Conservation (phyloP, 768 basidiomycete species). For the Tephrocybe sp. region DNA sequence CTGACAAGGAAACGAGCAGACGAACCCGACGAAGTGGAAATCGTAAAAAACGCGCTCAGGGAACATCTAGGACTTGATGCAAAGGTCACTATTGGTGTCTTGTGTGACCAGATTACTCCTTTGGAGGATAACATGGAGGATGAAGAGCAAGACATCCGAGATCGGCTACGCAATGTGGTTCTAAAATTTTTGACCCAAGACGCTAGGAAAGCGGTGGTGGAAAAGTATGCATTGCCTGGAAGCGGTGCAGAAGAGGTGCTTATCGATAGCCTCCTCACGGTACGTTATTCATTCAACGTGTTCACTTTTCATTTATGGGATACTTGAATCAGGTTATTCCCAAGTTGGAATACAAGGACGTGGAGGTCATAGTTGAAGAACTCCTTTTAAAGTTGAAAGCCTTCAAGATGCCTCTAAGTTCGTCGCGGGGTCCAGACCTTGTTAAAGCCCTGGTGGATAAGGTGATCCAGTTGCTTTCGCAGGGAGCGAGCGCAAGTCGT, state of each 20-base stretch:
- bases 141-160: constrained; percentile 55
- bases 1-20: constrained; percentile 33
- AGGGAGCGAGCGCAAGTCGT: constrained; percentile 18
- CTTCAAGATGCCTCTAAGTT: constrained; percentile 28
- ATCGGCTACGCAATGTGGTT: constrained; percentile 56
- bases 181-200: constrained; percentile 55
- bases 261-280: constrained; percentile 46
- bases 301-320: background rate
- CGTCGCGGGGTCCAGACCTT: constrained; percentile 34
- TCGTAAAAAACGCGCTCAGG: constrained; percentile 57
- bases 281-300: constrained; percentile 25
- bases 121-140: constrained; percentile 50
- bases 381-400: constrained; percentile 50
- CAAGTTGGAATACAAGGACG: constrained; percentile 37
- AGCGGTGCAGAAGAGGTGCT: constrained; percentile 47
- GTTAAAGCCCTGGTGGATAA: constrained; percentile 25
- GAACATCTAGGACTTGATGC: constrained; percentile 67
- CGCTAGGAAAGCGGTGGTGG: constrained; percentile 43
- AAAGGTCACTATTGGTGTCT: constrained; percentile 55
- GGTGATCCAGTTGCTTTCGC: constrained; percentile 12
- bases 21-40: constrained; percentile 59
- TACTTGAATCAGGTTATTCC: constrained; percentile 42
- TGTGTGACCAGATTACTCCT: constrained; percentile 65
- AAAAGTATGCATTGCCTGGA: constrained; percentile 39
- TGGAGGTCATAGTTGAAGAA: constrained; percentile 47